Conservation (phyloP, 495 filamentous ascomycete genomes). For the Durotheca rogersii region DNA sequence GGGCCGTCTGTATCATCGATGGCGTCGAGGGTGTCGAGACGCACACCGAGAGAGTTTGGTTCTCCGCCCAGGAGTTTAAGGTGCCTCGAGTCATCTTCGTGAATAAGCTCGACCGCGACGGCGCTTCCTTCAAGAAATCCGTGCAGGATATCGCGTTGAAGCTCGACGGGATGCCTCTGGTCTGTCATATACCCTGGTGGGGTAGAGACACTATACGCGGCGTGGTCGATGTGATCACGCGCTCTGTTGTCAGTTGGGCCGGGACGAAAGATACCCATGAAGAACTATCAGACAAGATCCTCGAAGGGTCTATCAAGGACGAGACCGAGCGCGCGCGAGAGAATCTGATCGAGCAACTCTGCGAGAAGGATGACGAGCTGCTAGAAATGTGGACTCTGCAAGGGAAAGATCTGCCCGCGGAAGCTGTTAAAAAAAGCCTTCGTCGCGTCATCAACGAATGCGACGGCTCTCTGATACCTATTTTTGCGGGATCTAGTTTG, state of each 20-base stretch:
- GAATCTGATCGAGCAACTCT: slow-evolving; percentile 77
- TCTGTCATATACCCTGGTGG: slow-evolving; percentile 97
- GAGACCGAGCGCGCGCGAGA: slow-evolving; percentile 77
- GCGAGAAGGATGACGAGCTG: slow-evolving; percentile 82
- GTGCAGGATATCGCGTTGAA: slow-evolving; percentile 80
- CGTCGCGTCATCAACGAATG: slow-evolving; percentile 68
- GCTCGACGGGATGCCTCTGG: slow-evolving; percentile 78
- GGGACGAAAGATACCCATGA: slow-evolving; percentile 29
- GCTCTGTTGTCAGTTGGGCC: slow-evolving; percentile 39
- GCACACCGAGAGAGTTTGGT: slow-evolving; percentile 97
- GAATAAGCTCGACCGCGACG: slow-evolving; percentile 96
- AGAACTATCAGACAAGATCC: slow-evolving; percentile 10
- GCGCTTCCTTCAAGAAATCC: slow-evolving; percentile 84
- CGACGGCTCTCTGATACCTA: slow-evolving; percentile 67
- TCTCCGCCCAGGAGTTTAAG: slow-evolving; percentile 77
- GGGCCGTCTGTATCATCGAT: slow-evolving; percentile 93
- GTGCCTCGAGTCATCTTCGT: slow-evolving; percentile 89
- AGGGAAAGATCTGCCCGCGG: slow-evolving; percentile 68
- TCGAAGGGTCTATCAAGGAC: slow-evolving; percentile 48
- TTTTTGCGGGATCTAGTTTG: slow-evolving; percentile 92
- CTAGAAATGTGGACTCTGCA: slow-evolving; percentile 79
- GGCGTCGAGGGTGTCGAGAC: slow-evolving; percentile 97
- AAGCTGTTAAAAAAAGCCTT: slow-evolving; percentile 69
- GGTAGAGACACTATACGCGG: slow-evolving; percentile 74
- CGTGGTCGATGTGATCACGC: slow-evolving; percentile 75